Conservation (phyloP, 257 asterid species). For the Rehmannia glutinosa region DNA sequence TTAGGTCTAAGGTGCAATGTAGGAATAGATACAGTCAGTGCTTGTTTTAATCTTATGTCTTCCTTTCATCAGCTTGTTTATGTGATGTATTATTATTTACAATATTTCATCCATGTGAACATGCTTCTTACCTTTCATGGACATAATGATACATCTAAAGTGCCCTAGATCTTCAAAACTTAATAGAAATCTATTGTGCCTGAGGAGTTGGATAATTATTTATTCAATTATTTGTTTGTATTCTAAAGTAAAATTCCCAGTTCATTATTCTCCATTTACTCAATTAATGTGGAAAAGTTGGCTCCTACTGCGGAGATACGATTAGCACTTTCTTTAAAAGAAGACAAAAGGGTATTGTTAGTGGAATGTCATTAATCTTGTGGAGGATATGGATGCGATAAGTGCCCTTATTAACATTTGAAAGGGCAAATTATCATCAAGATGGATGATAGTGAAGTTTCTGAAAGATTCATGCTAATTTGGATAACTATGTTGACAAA, state of each 20-base stretch:
- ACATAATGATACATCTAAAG: not conserved
- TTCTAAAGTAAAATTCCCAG: conserved; percentile 27
- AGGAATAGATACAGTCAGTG: conserved; percentile 9
- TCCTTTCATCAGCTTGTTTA: conserved; percentile 14
- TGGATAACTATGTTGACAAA: not conserved
- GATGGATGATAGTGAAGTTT: conserved; percentile 13
- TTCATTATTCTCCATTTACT: conserved; percentile 20
- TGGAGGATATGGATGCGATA: conserved; percentile 23
- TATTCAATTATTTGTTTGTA: conserved; percentile 6
- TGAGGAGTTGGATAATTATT: too few species aligned
- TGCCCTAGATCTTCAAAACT: not conserved
- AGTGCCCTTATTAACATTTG: conserved; percentile 3
- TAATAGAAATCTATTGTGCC: too few species aligned
- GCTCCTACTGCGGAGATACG: conserved; percentile 23
- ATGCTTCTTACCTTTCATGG: conserved; percentile 10
- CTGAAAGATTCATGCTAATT: conserved; percentile 23
- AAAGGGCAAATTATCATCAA: conserved; percentile 18
- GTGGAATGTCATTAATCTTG: conserved; percentile 28
- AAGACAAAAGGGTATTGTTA: conserved; percentile 10
- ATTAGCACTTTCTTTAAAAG: conserved; percentile 21
- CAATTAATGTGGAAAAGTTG: conserved; percentile 14
- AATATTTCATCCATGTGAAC: conserved; percentile 22
- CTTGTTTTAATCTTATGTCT: conserved; percentile 17
- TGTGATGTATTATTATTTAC: conserved; percentile 20
- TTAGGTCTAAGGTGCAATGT: conserved; percentile 1